Base-by-base conservation (phyloP, 768 basidiomycete genomes). In the Xerocomellus chrysenteron region DNA sequence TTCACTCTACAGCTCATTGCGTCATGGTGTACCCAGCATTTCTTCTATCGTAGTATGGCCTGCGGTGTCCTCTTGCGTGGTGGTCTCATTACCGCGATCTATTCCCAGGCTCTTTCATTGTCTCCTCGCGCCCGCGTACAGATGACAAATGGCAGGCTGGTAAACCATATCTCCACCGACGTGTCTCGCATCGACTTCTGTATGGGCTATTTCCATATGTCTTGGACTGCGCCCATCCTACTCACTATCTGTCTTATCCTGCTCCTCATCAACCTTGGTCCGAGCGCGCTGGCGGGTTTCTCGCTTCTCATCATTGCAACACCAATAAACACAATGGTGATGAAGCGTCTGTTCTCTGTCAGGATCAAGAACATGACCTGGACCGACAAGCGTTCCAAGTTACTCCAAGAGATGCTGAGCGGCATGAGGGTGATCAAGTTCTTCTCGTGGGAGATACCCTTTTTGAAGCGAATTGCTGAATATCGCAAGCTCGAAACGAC, bases 351-450 rank as follows among this genome's bases (percentile, higher is more conserved):
- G 33, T 60, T 66, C 68, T 70, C 72, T 8, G 68, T 88, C 51
- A 81, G 95, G 13, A 75, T 78, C 56, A 88, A 86, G 67, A 83
- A 85, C 50, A 94, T 95, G 91, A 69, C 72, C 1, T 96, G 89
- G 89, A 97, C 89, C 6, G 95, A 98, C 67, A 90, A 89, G 67
- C 84, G 95, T 11, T 89, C 90, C 14, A 94, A 92, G 66, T 74
- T 94, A 5, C 80, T 97, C 12, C 94, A 95, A 68, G 95, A 98
- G 68, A 78, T 98, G 2, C 74, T 97, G 0, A 85, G 87, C 14
- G 90, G 91, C 1, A 94, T 97, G 84, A 88, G 91, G 60, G 82
- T 96, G 58, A 90, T 97, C 79, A 97, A 97, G 71, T 87, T 88
- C 69, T 95, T 95, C 71, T 86, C 89, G 6, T 94, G 92, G 92